A percentile compares a stretch with the other conserved stretches of the same genome.
These are phyloP conservation scores for Mycocentrospora acerina DNA, from an alignment of 2,329 filamentous ascomycete genomes.

Conservation along the genomic window DNA sequence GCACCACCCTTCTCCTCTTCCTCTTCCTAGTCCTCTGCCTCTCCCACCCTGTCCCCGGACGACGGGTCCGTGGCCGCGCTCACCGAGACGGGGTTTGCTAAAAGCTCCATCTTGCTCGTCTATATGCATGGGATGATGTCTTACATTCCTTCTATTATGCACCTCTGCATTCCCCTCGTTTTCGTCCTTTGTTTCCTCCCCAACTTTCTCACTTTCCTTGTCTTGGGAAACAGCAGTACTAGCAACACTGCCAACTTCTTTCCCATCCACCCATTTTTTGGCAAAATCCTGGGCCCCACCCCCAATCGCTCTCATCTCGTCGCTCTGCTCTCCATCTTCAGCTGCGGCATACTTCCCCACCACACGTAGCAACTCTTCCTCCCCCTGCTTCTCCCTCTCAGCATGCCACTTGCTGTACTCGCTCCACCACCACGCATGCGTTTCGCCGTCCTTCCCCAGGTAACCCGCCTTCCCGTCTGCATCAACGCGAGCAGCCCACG, in stretches of 20 bases:
- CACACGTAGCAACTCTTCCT: slow-evolving; percentile 17
- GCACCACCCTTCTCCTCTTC: slow-evolving; percentile 16
- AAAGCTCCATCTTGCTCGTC: slow-evolving; percentile 18
- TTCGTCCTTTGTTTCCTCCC: background rate
- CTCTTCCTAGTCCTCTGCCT: slow-evolving; percentile 5
- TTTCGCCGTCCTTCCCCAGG: slow-evolving; percentile 53
- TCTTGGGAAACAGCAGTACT: slow-evolving; percentile 2
- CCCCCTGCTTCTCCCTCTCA: slow-evolving; percentile 23
- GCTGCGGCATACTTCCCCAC: slow-evolving; percentile 28
- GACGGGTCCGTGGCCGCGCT: slow-evolving; percentile 33
- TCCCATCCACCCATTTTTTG: slow-evolving; percentile 24
- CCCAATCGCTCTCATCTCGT: slow-evolving; percentile 35
- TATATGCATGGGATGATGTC: slow-evolving; percentile 7
- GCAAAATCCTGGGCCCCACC: slow-evolving; percentile 35
- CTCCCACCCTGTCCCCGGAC: slow-evolving; percentile 10
- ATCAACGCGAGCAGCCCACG: slow-evolving; percentile 50
- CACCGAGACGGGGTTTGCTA: slow-evolving; percentile 22
- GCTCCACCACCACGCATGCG: slow-evolving; percentile 57
- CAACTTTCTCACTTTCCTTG: background rate
- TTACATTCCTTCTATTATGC: slow-evolving; percentile 1
- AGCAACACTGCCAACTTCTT: slow-evolving; percentile 5
- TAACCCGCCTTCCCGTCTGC: slow-evolving; percentile 50
- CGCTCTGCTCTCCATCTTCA: slow-evolving; percentile 18
- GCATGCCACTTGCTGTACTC: slow-evolving; percentile 46
- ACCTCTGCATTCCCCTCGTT: background rate